Evolutionary conservation across 495 filamentous ascomycete genomes (phyloP), one percentile per base, ranked within the genome.

Genomic region (Chaetomium tenue): DNA sequence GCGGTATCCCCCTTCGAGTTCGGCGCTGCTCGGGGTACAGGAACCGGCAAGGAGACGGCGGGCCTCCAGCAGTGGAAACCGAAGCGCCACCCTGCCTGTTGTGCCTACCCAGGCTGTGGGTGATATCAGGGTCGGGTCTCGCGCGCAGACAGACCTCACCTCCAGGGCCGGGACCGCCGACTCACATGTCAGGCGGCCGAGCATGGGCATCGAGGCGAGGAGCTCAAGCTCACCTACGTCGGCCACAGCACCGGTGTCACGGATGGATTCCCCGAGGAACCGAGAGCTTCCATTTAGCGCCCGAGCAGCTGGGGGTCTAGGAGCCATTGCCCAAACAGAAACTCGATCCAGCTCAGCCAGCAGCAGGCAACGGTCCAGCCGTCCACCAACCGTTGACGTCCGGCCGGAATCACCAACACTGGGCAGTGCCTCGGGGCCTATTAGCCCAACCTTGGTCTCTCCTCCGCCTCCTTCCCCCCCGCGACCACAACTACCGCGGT

Each of bases 81-180:
- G 82, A 23, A 83, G 78, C 61, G 73, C 75, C 26, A 83, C 79
- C 2, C 68, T 75, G 30, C 79, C 81, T 1, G 62, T 72, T 11
- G 70, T 75, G 25, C 65, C 76, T 5, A 66, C 78, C 3, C 74
- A 80, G 44, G 64, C 73, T 18, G n/a, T n/a, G n/a, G n/a, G n/a
- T n/a, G 77, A 79, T 8, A 77, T 80, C 58, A 55, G 68, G 22
- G 61, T 52, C 1, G 56, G 64, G 9, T 79, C 81, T 16, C 78
- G 82, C 33, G 88, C 87, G 44, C 79, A 83, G 54, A 88, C 84
- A 11, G 88, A 91, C 66, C 74, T 89, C 2, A 77, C 75, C n/a
- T 69, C 80, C 20, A 70, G 79, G 63, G 72, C 82, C 22, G 78
- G 75, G 15, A 71, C 82, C 20, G 78, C 74, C 15, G 72, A 72